These are phyloP conservation scores for maize (Zea mays) DNA, from an alignment of 176 grass and related monocot genomes.

Conservation along the genomic window Zm-B73-REFERENCE-NAM-5.0 NC_050103.1:166458501-166459000, in stretches of 20 bases:
- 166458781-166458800: conserved; percentile 31
- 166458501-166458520: conserved; percentile 15
- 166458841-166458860: conserved; percentile 7
- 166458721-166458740: conserved; percentile 24
- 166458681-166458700: conserved; percentile 30
- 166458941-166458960: conserved; percentile 24
- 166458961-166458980: conserved; percentile 17
- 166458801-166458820: conserved; percentile 29
- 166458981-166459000: conserved; percentile 5
- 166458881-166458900: conserved; percentile 32
- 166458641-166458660: background rate
- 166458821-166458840: background rate
- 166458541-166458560: no score
- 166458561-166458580: background rate
- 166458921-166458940: conserved; percentile 18
- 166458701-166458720: background rate
- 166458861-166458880: conserved; percentile 42
- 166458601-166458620: background rate
- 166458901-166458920: conserved; percentile 25
- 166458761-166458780: conserved; percentile 3
- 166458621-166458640: background rate
- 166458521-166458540: background rate
- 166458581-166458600: background rate
- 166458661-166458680: background rate
- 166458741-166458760: no score